Conservation (phyloP, 176 grass and related monocot species). For the Raddia distichophylla region DNA sequence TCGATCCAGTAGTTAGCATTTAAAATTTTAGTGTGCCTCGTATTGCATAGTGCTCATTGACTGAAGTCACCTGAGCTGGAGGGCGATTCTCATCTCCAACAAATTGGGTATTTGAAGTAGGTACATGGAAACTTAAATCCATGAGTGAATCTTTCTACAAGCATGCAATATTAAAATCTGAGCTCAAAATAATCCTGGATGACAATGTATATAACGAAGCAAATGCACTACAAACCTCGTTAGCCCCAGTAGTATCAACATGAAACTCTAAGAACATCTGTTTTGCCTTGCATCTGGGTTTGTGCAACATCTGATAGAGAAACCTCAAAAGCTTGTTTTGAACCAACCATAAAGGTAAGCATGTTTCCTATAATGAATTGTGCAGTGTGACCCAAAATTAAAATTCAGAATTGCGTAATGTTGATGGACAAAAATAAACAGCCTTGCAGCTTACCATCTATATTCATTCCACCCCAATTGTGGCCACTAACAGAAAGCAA, state of each 20-base stretch:
- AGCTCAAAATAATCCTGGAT: constrained; percentile 5
- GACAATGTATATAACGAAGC: constrained; percentile 12
- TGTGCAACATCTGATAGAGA: constrained; percentile 93
- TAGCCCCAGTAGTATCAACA: constrained; percentile 95
- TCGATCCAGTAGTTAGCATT: constrained; percentile 20
- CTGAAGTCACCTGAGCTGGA: constrained; percentile 72
- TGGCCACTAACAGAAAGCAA: constrained; percentile 82
- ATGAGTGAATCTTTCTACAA: constrained; percentile 87
- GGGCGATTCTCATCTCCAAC: constrained; percentile 72
- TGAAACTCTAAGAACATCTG: constrained; percentile 97
- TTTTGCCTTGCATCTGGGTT: constrained; percentile 98
- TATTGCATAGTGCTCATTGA: background rate
- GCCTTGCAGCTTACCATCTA: constrained; percentile 58
- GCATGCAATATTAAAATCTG: constrained; percentile 27
- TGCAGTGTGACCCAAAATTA: constrained; percentile 3
- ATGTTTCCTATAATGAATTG: constrained; percentile 67
- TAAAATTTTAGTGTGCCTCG: constrained; percentile 29
- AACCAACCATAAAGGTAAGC: constrained; percentile 88
- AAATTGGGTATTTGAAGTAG: constrained; percentile 85
- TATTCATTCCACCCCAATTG: constrained; percentile 83
- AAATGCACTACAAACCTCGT: constrained; percentile 58
- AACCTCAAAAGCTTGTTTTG: constrained; percentile 96
- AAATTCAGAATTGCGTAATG: constrained; percentile 25
- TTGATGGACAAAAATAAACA: constrained; percentile 34
- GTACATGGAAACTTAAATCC: constrained; percentile 95